A percentile compares a stretch with the other conserved stretches of the same genome.
Evolutionary conservation across 352 stramenopile genomes (phyloP).

Genomic region (Pythium oligandrum): DNA sequence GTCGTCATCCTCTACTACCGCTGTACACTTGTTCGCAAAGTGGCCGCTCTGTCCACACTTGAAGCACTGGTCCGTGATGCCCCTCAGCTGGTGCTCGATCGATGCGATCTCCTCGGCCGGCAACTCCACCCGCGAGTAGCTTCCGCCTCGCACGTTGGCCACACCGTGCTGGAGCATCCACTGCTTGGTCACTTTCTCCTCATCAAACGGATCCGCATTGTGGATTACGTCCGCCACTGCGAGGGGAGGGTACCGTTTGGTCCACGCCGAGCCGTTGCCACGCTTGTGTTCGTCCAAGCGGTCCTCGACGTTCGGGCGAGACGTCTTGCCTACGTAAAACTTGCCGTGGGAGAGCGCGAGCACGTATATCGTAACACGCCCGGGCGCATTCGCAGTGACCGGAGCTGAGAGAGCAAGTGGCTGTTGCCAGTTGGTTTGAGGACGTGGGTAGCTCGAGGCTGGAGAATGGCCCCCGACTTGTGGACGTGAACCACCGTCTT

Average conservation of each 20-base stretch:
- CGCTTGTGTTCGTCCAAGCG: constrained; percentile 14
- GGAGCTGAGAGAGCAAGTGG: constrained; percentile 3
- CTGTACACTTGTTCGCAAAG: constrained; percentile 15
- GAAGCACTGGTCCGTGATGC: constrained; percentile 13
- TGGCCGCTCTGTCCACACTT: constrained; percentile 13
- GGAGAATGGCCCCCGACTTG: constrained; percentile 3
- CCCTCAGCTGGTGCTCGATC: constrained; percentile 9
- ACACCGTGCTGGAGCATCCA: constrained; percentile 17
- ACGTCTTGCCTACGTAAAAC: constrained; percentile 17
- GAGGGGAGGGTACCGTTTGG: constrained; percentile 11
- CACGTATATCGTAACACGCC: constrained; percentile 15
- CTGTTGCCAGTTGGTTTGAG: constrained; percentile 5
- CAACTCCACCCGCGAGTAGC: constrained; percentile 11
- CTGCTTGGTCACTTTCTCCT: constrained; percentile 17
- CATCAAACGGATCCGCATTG: constrained; percentile 16
- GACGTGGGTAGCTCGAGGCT: constrained; percentile 5
- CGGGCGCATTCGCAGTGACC: constrained; percentile 4
- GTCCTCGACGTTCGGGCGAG: constrained; percentile 11
- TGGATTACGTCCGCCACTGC: constrained; percentile 6
- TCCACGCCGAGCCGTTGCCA: constrained; percentile 15
- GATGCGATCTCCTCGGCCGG: constrained; percentile 3
- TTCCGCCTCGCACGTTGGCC: constrained; percentile 12
- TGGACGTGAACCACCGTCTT: constrained; percentile 5
- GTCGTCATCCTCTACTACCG: constrained; percentile 5
- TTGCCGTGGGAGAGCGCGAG: constrained; percentile 13